These are phyloP conservation scores for Ammopiptanthus mongolicus DNA, from an alignment of 306 rosid genomes.

Conservation along the genomic window DNA sequence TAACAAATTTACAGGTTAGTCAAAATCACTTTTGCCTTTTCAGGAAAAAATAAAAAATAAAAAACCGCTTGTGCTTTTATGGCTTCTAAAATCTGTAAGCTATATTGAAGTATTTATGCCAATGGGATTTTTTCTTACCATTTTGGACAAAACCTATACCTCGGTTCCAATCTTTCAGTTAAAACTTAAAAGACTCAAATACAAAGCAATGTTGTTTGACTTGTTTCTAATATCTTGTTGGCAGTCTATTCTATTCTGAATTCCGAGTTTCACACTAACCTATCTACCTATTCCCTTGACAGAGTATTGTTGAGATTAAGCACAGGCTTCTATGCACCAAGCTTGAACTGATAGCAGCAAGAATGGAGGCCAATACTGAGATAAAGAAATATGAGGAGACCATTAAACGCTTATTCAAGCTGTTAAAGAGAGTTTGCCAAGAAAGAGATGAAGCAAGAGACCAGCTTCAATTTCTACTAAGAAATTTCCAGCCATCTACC, in stretches of 20 bases:
- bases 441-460: conserved; percentile 72
- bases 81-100: not conserved
- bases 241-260: not conserved
- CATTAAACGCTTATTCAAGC: conserved; percentile 24
- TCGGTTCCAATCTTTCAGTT: not conserved
- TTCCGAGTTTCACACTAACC: not conserved
- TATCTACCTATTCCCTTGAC: not conserved
- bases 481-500: conserved; percentile 20
- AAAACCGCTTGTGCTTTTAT: not conserved
- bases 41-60: no score
- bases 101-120: not conserved
- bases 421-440: conserved; percentile 33
- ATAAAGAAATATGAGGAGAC: conserved; percentile 40
- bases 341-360: conserved; percentile 37
- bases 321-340: conserved; percentile 29
- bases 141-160: no score
- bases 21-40: no score
- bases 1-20: not conserved
- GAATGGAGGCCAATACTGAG: conserved; percentile 31
- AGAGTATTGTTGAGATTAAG: conserved; percentile 42
- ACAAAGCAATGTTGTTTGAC: no score
- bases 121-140: not conserved
- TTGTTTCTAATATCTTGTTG: not conserved
- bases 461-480: conserved; percentile 37
- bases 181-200: not conserved